Evolutionary conservation across 2,329 filamentous ascomycete genomes (phyloP).

Genomic region (Epichloe amarillans): DNA sequence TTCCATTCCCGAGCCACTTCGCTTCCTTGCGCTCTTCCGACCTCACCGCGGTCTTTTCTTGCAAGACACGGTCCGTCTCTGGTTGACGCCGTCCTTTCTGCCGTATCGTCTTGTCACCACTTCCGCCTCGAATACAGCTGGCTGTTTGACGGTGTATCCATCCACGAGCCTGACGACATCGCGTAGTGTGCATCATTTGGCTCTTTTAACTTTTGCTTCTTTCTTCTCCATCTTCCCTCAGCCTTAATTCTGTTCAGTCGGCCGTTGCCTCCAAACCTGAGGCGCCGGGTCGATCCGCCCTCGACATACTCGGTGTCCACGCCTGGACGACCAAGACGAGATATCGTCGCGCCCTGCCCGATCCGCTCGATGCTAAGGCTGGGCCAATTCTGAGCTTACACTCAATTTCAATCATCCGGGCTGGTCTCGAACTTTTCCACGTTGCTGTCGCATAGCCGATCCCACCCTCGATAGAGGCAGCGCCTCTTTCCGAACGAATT

Average conservation of each 20-base stretch:
- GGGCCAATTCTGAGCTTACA: conserved; percentile 20
- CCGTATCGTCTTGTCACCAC: conserved; percentile 6
- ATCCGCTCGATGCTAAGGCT: conserved; percentile 34
- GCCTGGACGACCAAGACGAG: conserved; percentile 26
- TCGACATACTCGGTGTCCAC: conserved; percentile 10
- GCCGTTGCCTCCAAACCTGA: not conserved
- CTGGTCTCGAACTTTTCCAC: conserved; percentile 33
- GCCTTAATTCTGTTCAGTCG: conserved; percentile 1
- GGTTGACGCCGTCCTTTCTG: conserved; percentile 1
- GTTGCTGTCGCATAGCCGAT: conserved; percentile 10
- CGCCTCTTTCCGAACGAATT: conserved; percentile 15
- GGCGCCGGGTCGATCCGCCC: conserved; percentile 14
- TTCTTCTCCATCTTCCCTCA: not conserved
- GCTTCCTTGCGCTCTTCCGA: conserved; percentile 14
- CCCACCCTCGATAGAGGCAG: conserved; percentile 16
- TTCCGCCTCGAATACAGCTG: conserved; percentile 10
- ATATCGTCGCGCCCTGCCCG: conserved; percentile 15
- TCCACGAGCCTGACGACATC: conserved; percentile 9
- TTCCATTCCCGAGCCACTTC: conserved; percentile 11
- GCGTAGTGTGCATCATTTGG: conserved; percentile 11
- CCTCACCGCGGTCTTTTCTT: conserved; percentile 9
- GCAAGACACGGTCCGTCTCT: conserved; percentile 4
- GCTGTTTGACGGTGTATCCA: conserved; percentile 9
- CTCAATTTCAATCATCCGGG: conserved; percentile 23
- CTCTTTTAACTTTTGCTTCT: conserved; percentile 8